Conservation (phyloP, 495 filamentous ascomycete genomes). For the Aspergillus indologenus region DNA sequence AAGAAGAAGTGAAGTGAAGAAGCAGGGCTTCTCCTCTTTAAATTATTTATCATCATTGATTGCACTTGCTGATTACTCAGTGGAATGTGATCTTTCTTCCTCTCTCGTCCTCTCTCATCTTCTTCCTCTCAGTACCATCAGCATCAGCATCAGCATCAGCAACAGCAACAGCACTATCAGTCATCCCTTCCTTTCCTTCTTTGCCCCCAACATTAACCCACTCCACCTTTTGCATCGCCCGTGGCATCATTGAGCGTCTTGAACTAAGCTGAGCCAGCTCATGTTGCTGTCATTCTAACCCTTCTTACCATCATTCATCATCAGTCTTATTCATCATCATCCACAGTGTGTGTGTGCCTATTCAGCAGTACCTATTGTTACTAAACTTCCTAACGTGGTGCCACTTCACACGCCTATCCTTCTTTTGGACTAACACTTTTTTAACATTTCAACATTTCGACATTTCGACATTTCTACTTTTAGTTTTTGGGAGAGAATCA, state of each 20-base stretch:
- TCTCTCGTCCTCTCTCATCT: too few relatives aligned
- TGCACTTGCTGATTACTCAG: neutral
- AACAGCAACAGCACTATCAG: too few relatives aligned
- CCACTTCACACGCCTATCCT: conserved; percentile 14
- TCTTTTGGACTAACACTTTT: neutral
- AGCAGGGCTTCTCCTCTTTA: neutral
- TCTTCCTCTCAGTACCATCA: neutral
- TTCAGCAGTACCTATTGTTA: neutral
- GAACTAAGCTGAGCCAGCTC: neutral
- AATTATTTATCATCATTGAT: neutral
- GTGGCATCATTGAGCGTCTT: conserved; percentile 21
- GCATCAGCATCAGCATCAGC: neutral
- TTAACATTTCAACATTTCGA: too few relatives aligned
- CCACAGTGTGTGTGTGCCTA: neutral
- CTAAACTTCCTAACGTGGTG: conserved; percentile 14
- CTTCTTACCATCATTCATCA: conserved; percentile 5
- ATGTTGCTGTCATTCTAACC: neutral
- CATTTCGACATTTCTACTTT: too few relatives aligned
- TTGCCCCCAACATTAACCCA: conserved; percentile 2
- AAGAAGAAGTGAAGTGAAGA: neutral
- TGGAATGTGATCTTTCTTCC: neutral
- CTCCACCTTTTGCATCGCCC: neutral
- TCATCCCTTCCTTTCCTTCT: neutral
- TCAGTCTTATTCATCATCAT: conserved; percentile 13
- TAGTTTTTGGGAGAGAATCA: neutral